These are phyloP conservation scores for Schizothecium vesticola DNA, from an alignment of 495 filamentous ascomycete genomes.

Conservation along the genomic window DNA sequence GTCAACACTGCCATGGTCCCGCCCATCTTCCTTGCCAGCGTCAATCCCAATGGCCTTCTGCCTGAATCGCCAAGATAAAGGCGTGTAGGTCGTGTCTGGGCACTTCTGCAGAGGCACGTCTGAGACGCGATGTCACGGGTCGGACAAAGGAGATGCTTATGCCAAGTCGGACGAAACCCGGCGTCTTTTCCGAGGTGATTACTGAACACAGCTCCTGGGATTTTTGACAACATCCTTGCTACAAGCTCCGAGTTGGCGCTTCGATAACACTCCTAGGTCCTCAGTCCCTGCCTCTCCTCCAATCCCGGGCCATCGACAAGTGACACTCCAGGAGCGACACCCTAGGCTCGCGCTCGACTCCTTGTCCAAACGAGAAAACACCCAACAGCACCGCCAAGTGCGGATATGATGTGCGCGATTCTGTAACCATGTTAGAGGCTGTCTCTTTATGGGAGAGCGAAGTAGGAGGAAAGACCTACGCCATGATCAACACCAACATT, in stretches of 20 bases:
- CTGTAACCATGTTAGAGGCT: neutral
- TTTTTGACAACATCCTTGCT: neutral
- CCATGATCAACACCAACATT: neutral
- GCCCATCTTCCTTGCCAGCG: neutral
- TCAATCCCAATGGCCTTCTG: neutral
- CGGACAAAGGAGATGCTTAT: neutral
- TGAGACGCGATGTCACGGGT: conserved; percentile 6
- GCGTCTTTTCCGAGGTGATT: neutral
- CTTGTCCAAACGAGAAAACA: neutral
- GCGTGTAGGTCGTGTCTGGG: conserved; percentile 1
- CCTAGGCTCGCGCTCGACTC: neutral
- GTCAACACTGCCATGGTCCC: neutral
- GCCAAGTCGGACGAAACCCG: neutral
- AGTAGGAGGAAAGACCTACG: neutral
- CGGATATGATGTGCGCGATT: neutral
- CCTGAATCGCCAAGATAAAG: conserved; percentile 3
- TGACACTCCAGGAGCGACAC: too few relatives aligned
- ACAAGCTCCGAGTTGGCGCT: neutral
- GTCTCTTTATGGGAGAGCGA: neutral
- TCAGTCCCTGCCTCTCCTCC: neutral
- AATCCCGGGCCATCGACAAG: neutral
- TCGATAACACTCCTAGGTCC: neutral
- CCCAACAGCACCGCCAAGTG: neutral
- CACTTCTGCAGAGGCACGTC: conserved; percentile 3
- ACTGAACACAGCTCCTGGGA: neutral